Evolutionary conservation across 2,329 filamentous ascomycete genomes (phyloP).

Genomic region (Cercospora sp.): DNA sequence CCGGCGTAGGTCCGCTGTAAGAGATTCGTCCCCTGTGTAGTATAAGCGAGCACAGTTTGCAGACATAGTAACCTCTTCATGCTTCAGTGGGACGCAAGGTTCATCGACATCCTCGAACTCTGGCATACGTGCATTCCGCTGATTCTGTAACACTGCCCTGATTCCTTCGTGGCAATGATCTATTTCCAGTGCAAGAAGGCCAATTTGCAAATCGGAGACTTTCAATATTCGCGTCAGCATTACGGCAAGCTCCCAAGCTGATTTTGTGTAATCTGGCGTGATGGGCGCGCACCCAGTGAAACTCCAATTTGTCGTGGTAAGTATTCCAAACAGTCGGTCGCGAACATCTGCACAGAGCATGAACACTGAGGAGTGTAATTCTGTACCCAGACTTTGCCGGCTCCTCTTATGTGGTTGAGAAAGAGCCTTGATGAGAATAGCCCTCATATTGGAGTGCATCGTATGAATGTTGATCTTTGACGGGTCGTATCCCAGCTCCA

Average conservation of each 20-base stretch:
- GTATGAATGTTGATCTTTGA: no score
- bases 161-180: background rate
- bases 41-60: background rate
- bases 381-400: no score
- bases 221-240: background rate
- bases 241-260: background rate
- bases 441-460: no score
- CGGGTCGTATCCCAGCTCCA: no score
- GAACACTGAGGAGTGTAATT: no score
- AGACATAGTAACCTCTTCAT: background rate
- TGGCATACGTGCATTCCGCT: background rate
- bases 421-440: no score
- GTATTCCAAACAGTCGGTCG: background rate
- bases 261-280: background rate
- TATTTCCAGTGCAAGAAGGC: background rate
- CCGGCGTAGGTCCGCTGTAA: background rate
- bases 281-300: background rate
- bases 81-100: background rate
- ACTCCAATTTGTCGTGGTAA: no score
- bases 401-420: no score
- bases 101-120: background rate
- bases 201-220: fast-evolving
- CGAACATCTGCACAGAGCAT: background rate
- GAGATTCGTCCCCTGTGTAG: background rate
- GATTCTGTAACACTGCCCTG: background rate